Base-by-base conservation (phyloP, 2,329 filamentous ascomycete species). In the Ophiocordyceps polyrhachis-furcata region DNA sequence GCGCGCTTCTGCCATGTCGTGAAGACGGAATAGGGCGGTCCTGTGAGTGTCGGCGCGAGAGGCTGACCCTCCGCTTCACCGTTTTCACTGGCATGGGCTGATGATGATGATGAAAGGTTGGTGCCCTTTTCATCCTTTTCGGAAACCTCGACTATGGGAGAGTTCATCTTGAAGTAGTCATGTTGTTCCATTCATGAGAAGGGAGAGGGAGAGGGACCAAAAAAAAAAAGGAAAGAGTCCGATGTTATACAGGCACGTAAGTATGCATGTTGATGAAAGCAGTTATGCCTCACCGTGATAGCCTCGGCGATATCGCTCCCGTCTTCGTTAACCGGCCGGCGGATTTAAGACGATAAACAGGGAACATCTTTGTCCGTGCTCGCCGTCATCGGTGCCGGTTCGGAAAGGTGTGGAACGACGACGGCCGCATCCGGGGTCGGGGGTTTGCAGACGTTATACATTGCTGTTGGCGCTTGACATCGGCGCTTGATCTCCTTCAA, bases 1-100 rank as follows among this genome's bases (percentile, higher is more conserved):
- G 57, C 45, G 5, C 61, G 58, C 44, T 69, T 69, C 40, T 64
- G 51, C 58, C 61, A 62, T 48, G 50, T 46, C 6, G 62, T 60
- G 51, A 62, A 63, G 46, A 61, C 50, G 1, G 64, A 65, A 32
- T 65, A 68, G 4, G 53, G 54, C 4, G 52, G 50, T 11, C 23
- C 40, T 20, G 40, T 41, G 8, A 11, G 35, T 38, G 11, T 17
- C 35, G 35, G 35, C 35, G 35, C 35, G 11, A 38, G 35, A 38
- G 35, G 35, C 17, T 38, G 35, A 11, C 35, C 35, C 17, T 38
- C 35, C 9, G 35, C 35, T 11, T 38, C 35, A 11, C 35, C 35
- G n/a, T 17, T 19, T n/a, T 38, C 35, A n/a, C 35, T 38, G 4
- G 35, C n/a, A 19, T 8, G n/a, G 17, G n/a, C n/a, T 38, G 35